Evolutionary conservation across 768 basidiomycete species (phyloP).

Genomic region (Psilocybe cyanescens): DNA sequence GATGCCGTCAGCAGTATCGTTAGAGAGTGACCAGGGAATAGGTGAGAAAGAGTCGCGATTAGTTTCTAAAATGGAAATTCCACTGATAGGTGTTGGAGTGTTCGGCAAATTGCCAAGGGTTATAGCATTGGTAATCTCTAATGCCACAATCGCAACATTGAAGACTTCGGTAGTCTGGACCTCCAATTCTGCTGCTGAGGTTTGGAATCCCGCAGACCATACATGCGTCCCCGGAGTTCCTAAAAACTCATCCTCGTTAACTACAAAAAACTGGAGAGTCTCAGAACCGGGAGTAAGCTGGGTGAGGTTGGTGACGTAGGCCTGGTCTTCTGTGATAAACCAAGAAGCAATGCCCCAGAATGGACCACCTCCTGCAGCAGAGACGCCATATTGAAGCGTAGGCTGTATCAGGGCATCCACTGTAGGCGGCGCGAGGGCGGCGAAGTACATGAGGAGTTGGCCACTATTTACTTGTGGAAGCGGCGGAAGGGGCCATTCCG

Average conservation of each 20-base stretch:
- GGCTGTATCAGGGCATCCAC: not conserved
- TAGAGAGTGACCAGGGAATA: not conserved
- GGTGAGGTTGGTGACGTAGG: not conserved
- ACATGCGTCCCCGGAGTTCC: not conserved
- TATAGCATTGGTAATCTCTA: not conserved
- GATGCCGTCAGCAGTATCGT: not conserved
- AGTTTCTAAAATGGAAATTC: not conserved
- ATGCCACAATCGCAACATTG: not conserved
- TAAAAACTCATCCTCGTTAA: slow-evolving; percentile 5
- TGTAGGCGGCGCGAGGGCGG: too few relatives aligned
- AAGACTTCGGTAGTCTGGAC: not conserved
- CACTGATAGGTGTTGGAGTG: not conserved
- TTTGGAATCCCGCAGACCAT: not conserved
- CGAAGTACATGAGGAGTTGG: not conserved
- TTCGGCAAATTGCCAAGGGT: not conserved
- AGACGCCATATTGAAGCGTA: not conserved
- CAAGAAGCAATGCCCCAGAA: slow-evolving; percentile 4
- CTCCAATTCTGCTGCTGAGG: not conserved
- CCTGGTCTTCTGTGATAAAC: not conserved
- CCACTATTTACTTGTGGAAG: not conserved
- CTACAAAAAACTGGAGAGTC: not conserved
- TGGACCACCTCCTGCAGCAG: not conserved
- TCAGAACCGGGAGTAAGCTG: not conserved
- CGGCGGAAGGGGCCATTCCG: not conserved
- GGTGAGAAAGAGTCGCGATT: not conserved